Evolutionary conservation across 176 grass and related monocot genomes (phyloP).

Genomic region (Carex cristatella): DNA sequence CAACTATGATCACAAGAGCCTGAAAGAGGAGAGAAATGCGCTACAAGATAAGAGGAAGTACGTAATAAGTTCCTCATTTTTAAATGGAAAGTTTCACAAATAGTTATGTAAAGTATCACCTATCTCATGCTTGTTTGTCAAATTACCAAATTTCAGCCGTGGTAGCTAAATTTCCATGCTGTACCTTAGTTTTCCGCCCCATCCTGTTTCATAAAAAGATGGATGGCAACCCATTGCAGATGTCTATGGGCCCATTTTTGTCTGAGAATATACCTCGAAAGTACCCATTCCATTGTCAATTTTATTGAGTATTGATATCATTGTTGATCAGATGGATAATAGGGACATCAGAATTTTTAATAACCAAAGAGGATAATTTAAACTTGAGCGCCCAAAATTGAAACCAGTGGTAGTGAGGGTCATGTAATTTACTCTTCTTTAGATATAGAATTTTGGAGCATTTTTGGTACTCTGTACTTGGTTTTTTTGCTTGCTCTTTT

Average conservation of each 20-base stretch:
- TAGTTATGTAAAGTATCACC: not conserved
- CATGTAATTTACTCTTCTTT: not conserved
- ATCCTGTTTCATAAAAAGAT: not conserved
- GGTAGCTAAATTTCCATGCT: not conserved
- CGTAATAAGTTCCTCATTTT: conserved; percentile 19
- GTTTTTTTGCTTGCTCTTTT: too few species aligned
- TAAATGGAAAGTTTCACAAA: conserved; percentile 11
- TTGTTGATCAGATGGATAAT: not conserved
- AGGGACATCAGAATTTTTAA: not conserved
- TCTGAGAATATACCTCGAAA: not conserved
- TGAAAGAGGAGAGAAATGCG: conserved; percentile 64
- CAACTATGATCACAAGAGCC: conserved; percentile 54
- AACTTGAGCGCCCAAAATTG: not conserved
- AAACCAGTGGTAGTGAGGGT: not conserved
- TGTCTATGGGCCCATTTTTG: not conserved
- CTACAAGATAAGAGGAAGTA: conserved; percentile 96
- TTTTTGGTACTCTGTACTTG: not conserved
- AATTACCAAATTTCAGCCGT: not conserved
- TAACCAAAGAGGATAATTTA: not conserved
- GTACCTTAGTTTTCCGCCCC: not conserved
- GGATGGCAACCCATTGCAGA: not conserved
- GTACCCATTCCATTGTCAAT: not conserved
- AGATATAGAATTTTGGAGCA: not conserved
- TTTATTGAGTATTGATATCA: not conserved
- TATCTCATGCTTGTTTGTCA: not conserved